Evolutionary conservation across 768 basidiomycete genomes (phyloP), one percentile per base, ranked within the genome.

Genomic region (Trametes coccinea): DNA sequence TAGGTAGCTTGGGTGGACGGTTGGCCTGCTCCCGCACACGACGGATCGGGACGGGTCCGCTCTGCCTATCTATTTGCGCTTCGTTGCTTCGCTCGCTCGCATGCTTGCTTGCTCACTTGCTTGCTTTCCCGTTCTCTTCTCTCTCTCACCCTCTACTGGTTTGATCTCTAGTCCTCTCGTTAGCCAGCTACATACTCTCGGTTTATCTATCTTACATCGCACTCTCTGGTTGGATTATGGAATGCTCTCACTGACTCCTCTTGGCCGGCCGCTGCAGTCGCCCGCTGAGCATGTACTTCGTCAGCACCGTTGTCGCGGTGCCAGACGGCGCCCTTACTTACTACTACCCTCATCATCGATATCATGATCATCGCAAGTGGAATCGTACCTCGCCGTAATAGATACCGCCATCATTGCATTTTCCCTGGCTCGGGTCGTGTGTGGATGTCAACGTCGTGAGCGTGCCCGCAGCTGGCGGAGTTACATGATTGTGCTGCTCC

Each of bases 151-250:
- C 41, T 48, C 33, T 60, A 37, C n/a, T 44, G 49, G 13, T 37
- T 39, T 44, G 27, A 14, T 45, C 8, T 40, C 30, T 43, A 14
- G 53, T 56, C 53, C 39, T 17, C 48, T 59, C 53, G 16, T 30
- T 64, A 50, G 58, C 45, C 52, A 50, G 54, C 45, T 43, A 31
- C 40, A 30, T 30, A 22, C 27, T 40, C 34, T 9, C 34, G 17
- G 41, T 59, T 43, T 64, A 60, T 64, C 57, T 64, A 60, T 64
- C 58, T 51, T 64, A 59, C 16, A 44, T 50, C 34, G 11, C 34
- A 37, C 53, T 60, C 62, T 44, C 45, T 64, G 58, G 14, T 60
- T 64, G 58, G 54, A 52, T 59, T 33, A 52, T 53, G 57, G 49
- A 51, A 37, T 37, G 34, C 34, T 37, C 11, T 59, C 49, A 31